Percentiles rank a stretch among this genome's conserved stretches.
Conservation (phyloP, 2,329 filamentous ascomycete species). For the Clonostachys rhizophaga region DNA sequence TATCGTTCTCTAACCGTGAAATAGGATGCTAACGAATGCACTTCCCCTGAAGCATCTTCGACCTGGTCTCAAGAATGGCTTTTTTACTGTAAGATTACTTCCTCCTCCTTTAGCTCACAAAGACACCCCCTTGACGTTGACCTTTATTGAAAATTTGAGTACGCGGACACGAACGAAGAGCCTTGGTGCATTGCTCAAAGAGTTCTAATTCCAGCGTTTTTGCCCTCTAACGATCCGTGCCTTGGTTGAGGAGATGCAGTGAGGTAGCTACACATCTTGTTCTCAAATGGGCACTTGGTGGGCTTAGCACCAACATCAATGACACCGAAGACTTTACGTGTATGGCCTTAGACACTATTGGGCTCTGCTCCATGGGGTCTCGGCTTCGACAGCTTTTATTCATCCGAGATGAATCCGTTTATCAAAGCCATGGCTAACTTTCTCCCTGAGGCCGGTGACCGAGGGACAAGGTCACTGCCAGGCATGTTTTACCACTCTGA, state of each 20-base stretch:
- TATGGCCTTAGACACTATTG: constrained; percentile 56
- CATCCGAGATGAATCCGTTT: constrained; percentile 20
- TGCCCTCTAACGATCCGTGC: constrained; percentile 54
- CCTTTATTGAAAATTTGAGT: not conserved
- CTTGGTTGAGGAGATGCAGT: constrained; percentile 50
- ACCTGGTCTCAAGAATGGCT: constrained; percentile 34
- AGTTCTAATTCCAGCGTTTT: constrained; percentile 57
- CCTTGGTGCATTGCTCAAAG: constrained; percentile 49
- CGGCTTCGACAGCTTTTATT: constrained; percentile 61
- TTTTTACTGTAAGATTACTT: constrained; percentile 8
- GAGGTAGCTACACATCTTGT: constrained; percentile 48
- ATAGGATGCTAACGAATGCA: constrained; percentile 28
- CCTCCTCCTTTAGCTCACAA: not conserved
- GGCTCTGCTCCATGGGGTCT: constrained; percentile 50
- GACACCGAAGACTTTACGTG: constrained; percentile 57
- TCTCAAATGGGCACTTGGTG: constrained; percentile 46
- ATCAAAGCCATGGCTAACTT: not conserved
- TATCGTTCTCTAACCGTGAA: constrained; percentile 32
- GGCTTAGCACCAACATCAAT: constrained; percentile 34
- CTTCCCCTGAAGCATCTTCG: constrained; percentile 39
- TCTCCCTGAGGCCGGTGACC: not conserved
- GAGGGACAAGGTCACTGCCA: not conserved
- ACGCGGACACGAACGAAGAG: constrained; percentile 3
- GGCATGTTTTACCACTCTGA: constrained; percentile 30
- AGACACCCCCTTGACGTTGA: not conserved